Evolutionary conservation across 2,329 filamentous ascomycete genomes (phyloP).

Genomic region (Cercospora canescens): DNA sequence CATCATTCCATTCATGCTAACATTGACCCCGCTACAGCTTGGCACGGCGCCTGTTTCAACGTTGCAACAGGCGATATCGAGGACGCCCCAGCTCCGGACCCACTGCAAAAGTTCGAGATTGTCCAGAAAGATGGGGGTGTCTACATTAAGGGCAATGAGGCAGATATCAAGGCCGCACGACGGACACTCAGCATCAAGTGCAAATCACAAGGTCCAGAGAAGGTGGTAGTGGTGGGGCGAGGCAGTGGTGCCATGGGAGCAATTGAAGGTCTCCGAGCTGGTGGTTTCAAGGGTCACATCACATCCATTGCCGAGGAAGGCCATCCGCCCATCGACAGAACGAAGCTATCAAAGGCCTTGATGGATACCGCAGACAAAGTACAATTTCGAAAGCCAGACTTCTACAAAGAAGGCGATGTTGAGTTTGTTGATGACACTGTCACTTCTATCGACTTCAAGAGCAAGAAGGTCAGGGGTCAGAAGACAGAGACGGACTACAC

Average conservation of each 20-base stretch:
- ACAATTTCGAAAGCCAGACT: constrained; percentile 72
- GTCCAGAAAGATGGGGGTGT: constrained; percentile 78
- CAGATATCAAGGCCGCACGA: constrained; percentile 72
- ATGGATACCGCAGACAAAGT: constrained; percentile 79
- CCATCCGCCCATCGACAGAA: constrained; percentile 78
- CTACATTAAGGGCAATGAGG: constrained; percentile 80
- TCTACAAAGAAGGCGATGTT: constrained; percentile 67
- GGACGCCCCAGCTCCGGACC: constrained; percentile 86
- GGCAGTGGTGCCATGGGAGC: constrained; percentile 82
- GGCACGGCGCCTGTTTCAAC: constrained; percentile 98
- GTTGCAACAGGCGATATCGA: constrained; percentile 88
- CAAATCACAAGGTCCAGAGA: constrained; percentile 57
- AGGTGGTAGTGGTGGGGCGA: constrained; percentile 81
- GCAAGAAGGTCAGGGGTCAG: constrained; percentile 73
- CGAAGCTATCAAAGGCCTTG: constrained; percentile 93
- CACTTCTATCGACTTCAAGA: constrained; percentile 71
- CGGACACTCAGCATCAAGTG: constrained; percentile 75
- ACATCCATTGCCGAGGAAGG: constrained; percentile 84
- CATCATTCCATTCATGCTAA: neutral
- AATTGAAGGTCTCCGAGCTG: constrained; percentile 77
- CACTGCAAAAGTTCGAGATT: constrained; percentile 80
- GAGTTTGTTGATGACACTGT: constrained; percentile 60
- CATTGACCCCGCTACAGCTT: constrained; percentile 47
- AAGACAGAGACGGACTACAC: constrained; percentile 73
- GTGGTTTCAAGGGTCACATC: constrained; percentile 76